Base-by-base conservation (phyloP, 257 asterid species). In the Eucommia ulmoides region DNA sequence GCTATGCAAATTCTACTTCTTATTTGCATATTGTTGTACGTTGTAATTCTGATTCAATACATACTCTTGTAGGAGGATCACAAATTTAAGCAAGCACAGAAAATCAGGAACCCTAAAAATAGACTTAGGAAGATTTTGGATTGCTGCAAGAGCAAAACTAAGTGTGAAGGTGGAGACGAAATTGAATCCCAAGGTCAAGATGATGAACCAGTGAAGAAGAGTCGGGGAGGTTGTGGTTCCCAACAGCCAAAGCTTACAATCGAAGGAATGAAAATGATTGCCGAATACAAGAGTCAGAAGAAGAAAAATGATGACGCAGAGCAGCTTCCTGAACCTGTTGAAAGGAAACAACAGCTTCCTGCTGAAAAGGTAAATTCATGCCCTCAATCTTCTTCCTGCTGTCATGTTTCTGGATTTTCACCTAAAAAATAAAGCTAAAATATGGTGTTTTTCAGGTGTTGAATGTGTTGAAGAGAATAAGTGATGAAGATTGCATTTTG, bases 211-310 rank as follows among this genome's bases (percentile, higher is more conserved):
- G 65, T 67, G 55, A 83, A 77, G 80, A 91, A 80, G 77, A 23
- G 64, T 56, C 71, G 82, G 60, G 96, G 96, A 63, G 99, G 96
- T 53, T 91, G 99, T 68, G 99, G 99, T 66, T 88, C 99, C 53
- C 93, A 80, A 73, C 96, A 86, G 68, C 99, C 99, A 2, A 91
- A 78, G 60, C 77, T 91, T 62, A 68, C 83, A 64, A 83, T 91
- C 60, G 99, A 91, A 71, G 99, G 99, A 20, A 86, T 91, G 96
- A 91, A 91, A 69, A 83, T 91, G 94, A 81, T 83, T 60, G 96
- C 98, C 24, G 98, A 85, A 70, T 89, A 82, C 72, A 85, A 77
- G 77, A 42, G 22, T 19, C 88, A 56, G 51, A 85, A 80, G 67
- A 89, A 85, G 74, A 89, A 83, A 66, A 77, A 33, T 58, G 98